These are phyloP conservation scores for Sporothrix brasiliensis DNA, from an alignment of 2,329 filamentous ascomycete species.

Conservation along the genomic window DNA sequence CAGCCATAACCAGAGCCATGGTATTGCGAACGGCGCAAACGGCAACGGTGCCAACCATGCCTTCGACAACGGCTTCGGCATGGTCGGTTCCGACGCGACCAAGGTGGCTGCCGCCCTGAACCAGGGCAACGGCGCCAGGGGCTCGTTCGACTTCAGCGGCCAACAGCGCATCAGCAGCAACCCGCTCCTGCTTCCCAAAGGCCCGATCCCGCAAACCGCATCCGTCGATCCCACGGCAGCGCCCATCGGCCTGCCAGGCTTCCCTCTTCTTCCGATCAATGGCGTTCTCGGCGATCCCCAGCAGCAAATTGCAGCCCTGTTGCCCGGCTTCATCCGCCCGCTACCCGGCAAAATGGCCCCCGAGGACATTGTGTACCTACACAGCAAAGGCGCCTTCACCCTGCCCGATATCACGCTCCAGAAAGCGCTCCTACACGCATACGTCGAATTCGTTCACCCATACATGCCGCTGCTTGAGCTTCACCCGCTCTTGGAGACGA, in stretches of 20 bases:
- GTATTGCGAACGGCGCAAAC: slow-evolving; percentile 17
- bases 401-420: slow-evolving; percentile 72
- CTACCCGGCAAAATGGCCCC: slow-evolving; percentile 74
- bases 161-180: slow-evolving; percentile 29
- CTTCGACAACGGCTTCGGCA: slow-evolving; percentile 28
- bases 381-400: slow-evolving; percentile 79
- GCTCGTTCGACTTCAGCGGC: slow-evolving; percentile 13
- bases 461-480: slow-evolving; percentile 88
- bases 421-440: slow-evolving; percentile 78
- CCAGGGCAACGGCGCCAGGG: slow-evolving; percentile 2
- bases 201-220: not conserved
- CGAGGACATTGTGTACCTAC: slow-evolving; percentile 82
- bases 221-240: slow-evolving; percentile 1
- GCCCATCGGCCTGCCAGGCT: slow-evolving; percentile 30
- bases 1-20: slow-evolving; percentile 28
- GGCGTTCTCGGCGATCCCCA: slow-evolving; percentile 39
- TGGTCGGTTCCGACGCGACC: slow-evolving; percentile 19
- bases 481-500: slow-evolving; percentile 60
- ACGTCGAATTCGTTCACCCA: slow-evolving; percentile 87
- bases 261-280: slow-evolving; percentile 36
- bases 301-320: slow-evolving; percentile 47
- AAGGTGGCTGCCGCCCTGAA: slow-evolving; percentile 21
- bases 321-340: slow-evolving; percentile 74
- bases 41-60: not conserved
- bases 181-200: slow-evolving; percentile 31